Conservation (phyloP, 2,329 filamentous ascomycete species). For the Atkinsonella texensis region DNA sequence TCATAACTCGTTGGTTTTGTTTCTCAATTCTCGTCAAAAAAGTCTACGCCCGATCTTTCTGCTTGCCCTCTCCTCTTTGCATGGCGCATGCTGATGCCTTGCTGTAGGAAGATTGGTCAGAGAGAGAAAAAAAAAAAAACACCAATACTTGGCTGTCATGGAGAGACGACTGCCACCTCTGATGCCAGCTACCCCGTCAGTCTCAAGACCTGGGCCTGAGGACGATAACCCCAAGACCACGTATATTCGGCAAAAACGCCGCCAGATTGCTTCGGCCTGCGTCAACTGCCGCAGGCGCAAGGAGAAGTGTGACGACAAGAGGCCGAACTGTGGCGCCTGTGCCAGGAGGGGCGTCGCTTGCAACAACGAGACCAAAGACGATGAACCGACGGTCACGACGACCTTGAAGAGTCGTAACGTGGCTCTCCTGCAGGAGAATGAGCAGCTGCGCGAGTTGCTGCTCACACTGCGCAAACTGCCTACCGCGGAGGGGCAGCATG, state of each 20-base stretch:
- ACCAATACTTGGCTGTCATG: background rate
- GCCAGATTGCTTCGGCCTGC: slow-evolving; percentile 4
- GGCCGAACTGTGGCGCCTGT: slow-evolving; percentile 6
- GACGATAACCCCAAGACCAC: background rate
- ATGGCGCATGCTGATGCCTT: too few species aligned
- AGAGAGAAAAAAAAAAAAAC: background rate
- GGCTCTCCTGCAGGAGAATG: slow-evolving; percentile 8
- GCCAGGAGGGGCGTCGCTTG: slow-evolving; percentile 5
- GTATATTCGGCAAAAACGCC: slow-evolving; percentile 4
- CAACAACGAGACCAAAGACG: slow-evolving; percentile 4
- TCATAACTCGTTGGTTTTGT: too few species aligned
- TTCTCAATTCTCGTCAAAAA: too few species aligned
- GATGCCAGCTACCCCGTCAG: background rate
- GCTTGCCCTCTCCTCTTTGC: too few species aligned
- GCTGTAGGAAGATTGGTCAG: too few species aligned
- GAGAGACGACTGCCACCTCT: background rate
- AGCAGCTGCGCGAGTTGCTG: slow-evolving; percentile 9
- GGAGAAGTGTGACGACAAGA: slow-evolving; percentile 6
- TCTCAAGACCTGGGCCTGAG: background rate
- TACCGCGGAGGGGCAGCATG: slow-evolving; percentile 1
- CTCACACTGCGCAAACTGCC: slow-evolving; percentile 4
- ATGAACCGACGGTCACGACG: background rate
- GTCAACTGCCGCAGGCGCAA: slow-evolving; percentile 6
- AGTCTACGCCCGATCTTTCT: too few species aligned
- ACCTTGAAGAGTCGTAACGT: slow-evolving; percentile 3